These are phyloP conservation scores for Leishmania turanica DNA, from an alignment of 208 protist species.

Conservation along the genomic window DNA sequence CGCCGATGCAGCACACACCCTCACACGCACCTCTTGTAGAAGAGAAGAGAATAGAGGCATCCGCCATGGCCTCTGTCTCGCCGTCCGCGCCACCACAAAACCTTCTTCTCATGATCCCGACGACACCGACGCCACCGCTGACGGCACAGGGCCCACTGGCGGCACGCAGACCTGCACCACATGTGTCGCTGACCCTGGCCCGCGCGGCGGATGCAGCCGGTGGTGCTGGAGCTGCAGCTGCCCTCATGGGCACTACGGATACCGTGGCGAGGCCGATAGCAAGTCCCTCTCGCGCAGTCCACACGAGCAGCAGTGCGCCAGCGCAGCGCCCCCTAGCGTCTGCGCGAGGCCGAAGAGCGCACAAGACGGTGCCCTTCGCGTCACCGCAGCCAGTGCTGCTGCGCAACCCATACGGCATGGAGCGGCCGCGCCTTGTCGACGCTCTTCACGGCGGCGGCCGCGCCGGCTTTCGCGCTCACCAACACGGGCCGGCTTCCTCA, in stretches of 20 bases:
- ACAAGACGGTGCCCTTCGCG: not conserved
- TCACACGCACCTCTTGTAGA: not conserved
- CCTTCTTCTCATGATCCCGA: not conserved
- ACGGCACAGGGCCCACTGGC: constrained; percentile 2
- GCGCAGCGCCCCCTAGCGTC: not conserved
- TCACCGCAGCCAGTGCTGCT: constrained; percentile 4
- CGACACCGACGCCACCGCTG: constrained; percentile 5
- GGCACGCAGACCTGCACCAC: not conserved
- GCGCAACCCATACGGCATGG: constrained; percentile 9
- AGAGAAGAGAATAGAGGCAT: not conserved
- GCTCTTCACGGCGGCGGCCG: not conserved
- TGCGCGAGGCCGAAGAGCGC: not conserved
- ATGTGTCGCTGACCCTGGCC: not conserved
- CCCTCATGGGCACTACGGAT: not conserved
- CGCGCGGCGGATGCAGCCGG: not conserved
- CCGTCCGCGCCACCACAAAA: not conserved
- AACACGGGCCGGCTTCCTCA: not conserved
- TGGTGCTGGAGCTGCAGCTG: not conserved
- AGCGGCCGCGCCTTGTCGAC: not conserved
- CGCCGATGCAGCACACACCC: not conserved
- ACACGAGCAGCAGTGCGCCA: not conserved
- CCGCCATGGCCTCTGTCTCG: not conserved
- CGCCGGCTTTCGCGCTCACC: not conserved
- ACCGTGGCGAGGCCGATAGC: not conserved
- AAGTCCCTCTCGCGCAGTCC: not conserved